These are phyloP conservation scores for Aspergillus sp. DNA, from an alignment of 2,329 filamentous ascomycete genomes.

Conservation along the genomic window DNA sequence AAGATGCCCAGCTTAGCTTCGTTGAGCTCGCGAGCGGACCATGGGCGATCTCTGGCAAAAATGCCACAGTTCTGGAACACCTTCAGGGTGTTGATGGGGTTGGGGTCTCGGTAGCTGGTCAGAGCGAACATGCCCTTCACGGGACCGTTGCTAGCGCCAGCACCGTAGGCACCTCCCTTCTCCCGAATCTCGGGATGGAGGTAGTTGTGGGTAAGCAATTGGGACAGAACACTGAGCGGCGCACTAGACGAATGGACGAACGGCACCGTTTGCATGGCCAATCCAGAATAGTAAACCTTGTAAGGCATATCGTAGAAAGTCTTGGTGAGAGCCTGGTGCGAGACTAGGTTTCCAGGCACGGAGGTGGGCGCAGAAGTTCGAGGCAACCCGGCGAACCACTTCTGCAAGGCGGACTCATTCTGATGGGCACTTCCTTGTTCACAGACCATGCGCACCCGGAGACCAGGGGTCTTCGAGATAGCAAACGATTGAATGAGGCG, in stretches of 20 bases:
- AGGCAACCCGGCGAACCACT: slow-evolving; percentile 67
- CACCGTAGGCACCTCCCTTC: slow-evolving; percentile 95
- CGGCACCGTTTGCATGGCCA: slow-evolving; percentile 78
- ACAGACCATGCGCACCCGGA: slow-evolving; percentile 84
- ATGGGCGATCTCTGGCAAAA: slow-evolving; percentile 79
- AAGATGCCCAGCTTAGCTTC: slow-evolving; percentile 96
- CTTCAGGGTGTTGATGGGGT: slow-evolving; percentile 81
- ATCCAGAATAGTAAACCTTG: slow-evolving; percentile 91
- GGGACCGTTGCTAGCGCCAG: slow-evolving; percentile 77
- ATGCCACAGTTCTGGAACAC: slow-evolving; percentile 80
- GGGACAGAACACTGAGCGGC: slow-evolving; percentile 81
- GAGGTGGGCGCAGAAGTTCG: slow-evolving; percentile 40
- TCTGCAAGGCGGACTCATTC: slow-evolving; percentile 70
- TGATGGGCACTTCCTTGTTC: slow-evolving; percentile 67
- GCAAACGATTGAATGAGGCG: slow-evolving; percentile 81
- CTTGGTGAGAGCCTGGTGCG: slow-evolving; percentile 53
- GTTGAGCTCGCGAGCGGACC: slow-evolving; percentile 82
- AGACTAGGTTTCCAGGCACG: slow-evolving; percentile 21
- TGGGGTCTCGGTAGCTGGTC: slow-evolving; percentile 95
- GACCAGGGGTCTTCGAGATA: slow-evolving; percentile 63
- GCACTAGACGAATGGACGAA: slow-evolving; percentile 76
- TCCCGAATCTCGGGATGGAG: slow-evolving; percentile 97
- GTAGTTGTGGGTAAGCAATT: slow-evolving; percentile 93
- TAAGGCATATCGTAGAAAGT: slow-evolving; percentile 93
- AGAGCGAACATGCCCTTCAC: slow-evolving; percentile 87